phyloP scores from a whole-genome alignment of 2,329 filamentous ascomycete species.

The Botrytis deweyae region DNA sequence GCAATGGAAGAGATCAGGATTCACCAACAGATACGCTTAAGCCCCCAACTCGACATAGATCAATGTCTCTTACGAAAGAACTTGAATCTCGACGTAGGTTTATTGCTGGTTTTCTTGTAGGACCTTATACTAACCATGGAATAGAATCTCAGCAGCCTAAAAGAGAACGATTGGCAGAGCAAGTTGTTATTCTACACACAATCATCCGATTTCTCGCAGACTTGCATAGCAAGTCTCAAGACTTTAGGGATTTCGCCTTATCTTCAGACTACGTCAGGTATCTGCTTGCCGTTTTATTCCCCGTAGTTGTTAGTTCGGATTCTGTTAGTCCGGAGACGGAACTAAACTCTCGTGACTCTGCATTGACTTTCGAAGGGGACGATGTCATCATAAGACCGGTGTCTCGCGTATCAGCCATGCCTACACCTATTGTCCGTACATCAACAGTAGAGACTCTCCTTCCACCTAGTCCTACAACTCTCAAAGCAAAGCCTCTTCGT shows the following conservation, averaged over 20 bases:
- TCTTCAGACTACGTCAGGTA: conserved; percentile 79
- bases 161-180: conserved; percentile 53
- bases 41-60: conserved; percentile 43
- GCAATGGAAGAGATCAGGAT: conserved; percentile 31
- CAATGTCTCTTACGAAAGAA: conserved; percentile 65
- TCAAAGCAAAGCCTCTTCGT: conserved; percentile 62
- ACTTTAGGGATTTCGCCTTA: conserved; percentile 80
- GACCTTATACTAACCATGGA: conserved; percentile 19
- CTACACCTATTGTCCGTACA: conserved; percentile 71
- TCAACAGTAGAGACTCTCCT: conserved; percentile 56
- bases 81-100: conserved; percentile 54
- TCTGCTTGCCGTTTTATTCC: conserved; percentile 78
- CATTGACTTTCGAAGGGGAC: conserved; percentile 79
- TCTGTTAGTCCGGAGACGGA: conserved; percentile 81
- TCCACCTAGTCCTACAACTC: conserved; percentile 44
- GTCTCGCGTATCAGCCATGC: conserved; percentile 54
- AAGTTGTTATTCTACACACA: conserved; percentile 68
- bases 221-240: conserved; percentile 70
- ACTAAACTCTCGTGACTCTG: conserved; percentile 77
- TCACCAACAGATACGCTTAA: conserved; percentile 26
- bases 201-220: conserved; percentile 78
- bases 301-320: conserved; percentile 83
- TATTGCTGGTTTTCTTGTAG: background rate
- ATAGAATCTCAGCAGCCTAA: conserved; percentile 44
- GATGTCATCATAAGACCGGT: conserved; percentile 73